Percentiles rank a stretch among this genome's conserved stretches.
Evolutionary conservation across 2,329 filamentous ascomycete species (phyloP).

Genomic region (Leptographium procerum): DNA sequence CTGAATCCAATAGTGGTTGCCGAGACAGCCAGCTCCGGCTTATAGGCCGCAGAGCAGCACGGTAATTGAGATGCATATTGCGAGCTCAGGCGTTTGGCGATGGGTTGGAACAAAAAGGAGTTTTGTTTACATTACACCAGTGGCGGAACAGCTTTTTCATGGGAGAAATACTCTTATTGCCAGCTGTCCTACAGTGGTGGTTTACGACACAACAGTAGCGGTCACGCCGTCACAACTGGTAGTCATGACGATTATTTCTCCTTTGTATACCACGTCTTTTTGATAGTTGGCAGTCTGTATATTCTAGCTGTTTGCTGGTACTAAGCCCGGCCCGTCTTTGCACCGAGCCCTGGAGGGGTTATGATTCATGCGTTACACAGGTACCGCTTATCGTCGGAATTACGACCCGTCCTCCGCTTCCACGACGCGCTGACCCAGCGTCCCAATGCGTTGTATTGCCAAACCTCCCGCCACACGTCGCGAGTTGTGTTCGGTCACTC

Average conservation of each 20-base stretch:
- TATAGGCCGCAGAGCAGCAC: not conserved
- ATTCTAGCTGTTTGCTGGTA: not conserved
- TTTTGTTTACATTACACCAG: not conserved
- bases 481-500: not conserved
- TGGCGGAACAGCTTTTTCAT: not conserved
- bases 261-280: not conserved
- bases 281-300: not conserved
- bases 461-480: not conserved
- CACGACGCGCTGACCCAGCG: not conserved
- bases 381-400: too few relatives aligned
- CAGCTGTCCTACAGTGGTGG: not conserved
- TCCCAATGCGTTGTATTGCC: not conserved
- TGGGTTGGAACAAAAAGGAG: not conserved
- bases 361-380: not conserved
- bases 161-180: not conserved
- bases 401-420: too few relatives aligned
- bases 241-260: not conserved
- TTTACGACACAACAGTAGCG: too few relatives aligned
- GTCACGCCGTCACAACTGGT: too few relatives aligned
- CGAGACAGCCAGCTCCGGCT: not conserved
- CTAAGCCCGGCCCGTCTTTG: not conserved
- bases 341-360: not conserved
- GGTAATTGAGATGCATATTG: not conserved
- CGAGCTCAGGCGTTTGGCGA: not conserved
- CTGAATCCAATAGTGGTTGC: constrained; percentile 17